Conservation (phyloP, 768 basidiomycete genomes). For the Tubosaeta sp. region DNA sequence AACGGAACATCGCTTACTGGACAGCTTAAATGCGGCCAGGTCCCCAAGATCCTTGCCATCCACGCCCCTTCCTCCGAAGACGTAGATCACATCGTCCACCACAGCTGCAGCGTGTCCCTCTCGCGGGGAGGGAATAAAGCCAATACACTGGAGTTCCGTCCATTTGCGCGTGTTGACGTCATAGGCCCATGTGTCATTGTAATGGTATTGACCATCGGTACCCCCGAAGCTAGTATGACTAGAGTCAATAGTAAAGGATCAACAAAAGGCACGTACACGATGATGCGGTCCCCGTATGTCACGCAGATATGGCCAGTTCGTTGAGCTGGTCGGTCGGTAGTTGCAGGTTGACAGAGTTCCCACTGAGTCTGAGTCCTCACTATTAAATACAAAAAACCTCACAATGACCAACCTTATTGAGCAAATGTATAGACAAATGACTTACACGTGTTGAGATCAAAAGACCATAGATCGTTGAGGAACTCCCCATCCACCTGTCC, state of each 20-base stretch:
- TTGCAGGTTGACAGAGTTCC: conserved; percentile 69
- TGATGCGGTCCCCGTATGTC: conserved; percentile 75
- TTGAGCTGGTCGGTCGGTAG: conserved; percentile 63
- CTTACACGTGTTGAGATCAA: conserved; percentile 92
- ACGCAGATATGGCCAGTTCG: conserved; percentile 92
- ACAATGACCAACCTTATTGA: not conserved
- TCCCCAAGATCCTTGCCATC: conserved; percentile 96
- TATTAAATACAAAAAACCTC: conserved; percentile 25
- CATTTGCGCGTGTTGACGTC: conserved; percentile 76
- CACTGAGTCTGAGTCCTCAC: conserved; percentile 83
- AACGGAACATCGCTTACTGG: conserved; percentile 58
- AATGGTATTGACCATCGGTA: conserved; percentile 97
- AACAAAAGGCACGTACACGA: conserved; percentile 54
- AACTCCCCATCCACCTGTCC: conserved; percentile 96
- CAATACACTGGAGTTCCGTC: conserved; percentile 93
- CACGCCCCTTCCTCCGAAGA: conserved; percentile 95
- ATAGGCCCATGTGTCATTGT: conserved; percentile 98
- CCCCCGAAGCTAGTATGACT: conserved; percentile 77
- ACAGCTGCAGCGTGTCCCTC: conserved; percentile 96
- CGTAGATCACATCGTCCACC: conserved; percentile 95
- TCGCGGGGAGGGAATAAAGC: conserved; percentile 91
- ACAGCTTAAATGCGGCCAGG: conserved; percentile 94
- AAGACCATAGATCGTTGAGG: conserved; percentile 92
- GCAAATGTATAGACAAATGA: conserved; percentile 3
- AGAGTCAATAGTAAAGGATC: conserved; percentile 16